These are phyloP conservation scores for Corylus avellana DNA, from an alignment of 306 rosid genomes.

Conservation along the genomic window DNA sequence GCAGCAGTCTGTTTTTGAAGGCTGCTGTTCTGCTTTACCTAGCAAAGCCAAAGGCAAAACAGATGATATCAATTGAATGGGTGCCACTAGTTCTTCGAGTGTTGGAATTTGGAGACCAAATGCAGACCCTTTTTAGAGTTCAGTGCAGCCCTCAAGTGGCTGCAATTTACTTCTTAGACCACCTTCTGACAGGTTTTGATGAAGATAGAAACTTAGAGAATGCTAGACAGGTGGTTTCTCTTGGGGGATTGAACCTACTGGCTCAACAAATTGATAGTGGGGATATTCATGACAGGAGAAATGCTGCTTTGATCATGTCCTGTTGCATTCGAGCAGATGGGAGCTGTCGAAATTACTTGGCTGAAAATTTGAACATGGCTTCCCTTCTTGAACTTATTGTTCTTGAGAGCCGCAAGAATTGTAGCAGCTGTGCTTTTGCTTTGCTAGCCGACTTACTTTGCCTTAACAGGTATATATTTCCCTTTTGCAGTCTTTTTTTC, in stretches of 20 bases:
- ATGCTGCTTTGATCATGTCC: constrained; percentile 43
- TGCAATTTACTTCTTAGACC: constrained; percentile 76
- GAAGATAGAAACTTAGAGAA: constrained; percentile 85
- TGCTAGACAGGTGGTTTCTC: constrained; percentile 69
- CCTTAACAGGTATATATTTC: constrained; percentile 55
- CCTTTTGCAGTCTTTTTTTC: constrained; percentile 2
- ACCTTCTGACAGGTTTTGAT: constrained; percentile 79
- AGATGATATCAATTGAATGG: constrained; percentile 81
- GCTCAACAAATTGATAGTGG: constrained; percentile 59
- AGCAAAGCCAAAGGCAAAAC: constrained; percentile 71
- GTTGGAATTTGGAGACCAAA: constrained; percentile 71
- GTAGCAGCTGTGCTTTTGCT: constrained; percentile 45
- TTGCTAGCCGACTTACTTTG: constrained; percentile 61
- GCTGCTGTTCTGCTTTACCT: constrained; percentile 76
- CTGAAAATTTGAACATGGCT: constrained; percentile 52
- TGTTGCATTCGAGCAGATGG: constrained; percentile 79
- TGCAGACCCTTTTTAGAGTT: constrained; percentile 74
- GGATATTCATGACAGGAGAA: constrained; percentile 52
- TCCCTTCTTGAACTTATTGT: constrained; percentile 69
- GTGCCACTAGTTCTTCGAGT: constrained; percentile 79
- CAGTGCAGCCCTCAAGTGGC: constrained; percentile 68
- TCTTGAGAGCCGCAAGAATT: constrained; percentile 41
- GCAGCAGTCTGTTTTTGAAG: constrained; percentile 69
- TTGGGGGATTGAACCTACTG: constrained; percentile 69
- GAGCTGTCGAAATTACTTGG: constrained; percentile 64